Evolutionary conservation across 2,329 filamentous ascomycete species (phyloP), one percentile per base, ranked within the genome.

Genomic region (Chrysoporthe puriensis): DNA sequence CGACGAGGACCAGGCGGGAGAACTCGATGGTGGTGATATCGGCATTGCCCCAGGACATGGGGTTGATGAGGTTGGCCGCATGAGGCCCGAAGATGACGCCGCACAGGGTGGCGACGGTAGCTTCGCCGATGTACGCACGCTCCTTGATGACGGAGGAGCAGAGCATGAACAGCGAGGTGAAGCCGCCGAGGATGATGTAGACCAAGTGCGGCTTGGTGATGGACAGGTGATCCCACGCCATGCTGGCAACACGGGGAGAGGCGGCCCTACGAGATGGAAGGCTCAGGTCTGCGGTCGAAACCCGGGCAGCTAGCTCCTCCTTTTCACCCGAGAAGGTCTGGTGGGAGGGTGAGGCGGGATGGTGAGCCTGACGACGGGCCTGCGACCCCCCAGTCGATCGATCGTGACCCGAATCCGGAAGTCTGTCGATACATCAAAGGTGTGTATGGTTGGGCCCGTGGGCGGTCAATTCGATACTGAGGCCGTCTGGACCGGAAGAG

Each of bases 61-160:
- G 93, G 75, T 95, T 83, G 77, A 97, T 94, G 50, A 96, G 84
- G 73, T 93, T 88, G 68, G 92, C 92, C 50, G 90, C 93, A 81
- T 94, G 89, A 18, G 94, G 94, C 0, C 94, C 93, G 74, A 97
- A 96, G 73, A 96, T 94, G 78, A 97, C 90, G 71, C 93, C 93
- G 76, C 91, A 93, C 61, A 97, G 80, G 2, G 93, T 96, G 62
- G 94, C 93, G 57, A 99, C 93, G 1, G 96, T 98, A 62, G 96
- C 96, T 85, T 99, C 96, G 77, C 96, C 96, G 78, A 99, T 99
- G 83, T 99, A 99, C 76, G 98, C 87, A 78, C 92, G 92, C 85
- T 99, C 96, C 84, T 99, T 99, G 82, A 99, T 97, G 76, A 98
- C 90, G 66, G 96, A 93, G 69, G 96, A 99, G 80, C 94, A 97